A percentile compares a stretch with the other conserved stretches of the same genome.
These are phyloP conservation scores for Voacanga thouarsii DNA, from an alignment of 257 asterid genomes.

Conservation along the genomic window DNA sequence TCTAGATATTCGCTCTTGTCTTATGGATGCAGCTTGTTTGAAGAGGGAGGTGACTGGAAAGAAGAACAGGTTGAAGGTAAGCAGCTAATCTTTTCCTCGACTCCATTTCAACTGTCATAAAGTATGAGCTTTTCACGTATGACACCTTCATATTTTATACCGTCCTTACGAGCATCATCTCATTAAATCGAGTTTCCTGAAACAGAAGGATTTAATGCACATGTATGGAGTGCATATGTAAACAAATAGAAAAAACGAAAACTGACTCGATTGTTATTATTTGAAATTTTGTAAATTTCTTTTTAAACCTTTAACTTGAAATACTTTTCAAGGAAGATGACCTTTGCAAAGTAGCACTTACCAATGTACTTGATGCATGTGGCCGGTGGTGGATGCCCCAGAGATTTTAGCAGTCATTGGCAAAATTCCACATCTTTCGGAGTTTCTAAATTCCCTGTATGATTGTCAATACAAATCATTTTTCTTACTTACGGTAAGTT, in stretches of 20 bases:
- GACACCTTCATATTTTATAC: constrained; percentile 89
- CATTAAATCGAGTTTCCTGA: constrained; percentile 88
- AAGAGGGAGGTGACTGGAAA: constrained; percentile 99
- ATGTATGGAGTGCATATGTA: not conserved
- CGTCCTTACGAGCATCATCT: constrained; percentile 80
- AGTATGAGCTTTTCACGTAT: constrained; percentile 87
- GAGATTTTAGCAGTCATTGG: constrained; percentile 87
- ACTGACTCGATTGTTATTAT: not conserved
- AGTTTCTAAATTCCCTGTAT: constrained; percentile 71
- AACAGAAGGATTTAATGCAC: constrained; percentile 56
- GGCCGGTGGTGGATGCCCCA: constrained; percentile 93
- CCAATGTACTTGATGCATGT: constrained; percentile 20
- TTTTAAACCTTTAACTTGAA: not conserved
- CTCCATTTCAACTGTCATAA: constrained; percentile 95
- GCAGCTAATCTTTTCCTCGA: constrained; percentile 90
- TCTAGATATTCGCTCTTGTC: constrained; percentile 15
- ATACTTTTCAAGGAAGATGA: not conserved
- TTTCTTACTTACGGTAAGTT: constrained; percentile 77
- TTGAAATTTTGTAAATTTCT: not conserved
- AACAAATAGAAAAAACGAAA: too few relatives aligned
- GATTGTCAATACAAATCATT: constrained; percentile 83
- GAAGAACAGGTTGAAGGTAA: constrained; percentile 89
- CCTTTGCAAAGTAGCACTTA: constrained; percentile 1
- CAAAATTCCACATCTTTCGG: constrained; percentile 67
- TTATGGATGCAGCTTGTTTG: constrained; percentile 65